phyloP scores from a whole-genome alignment of 192 early-diverging fungal species.

The Funneliformis mosseae region DNA sequence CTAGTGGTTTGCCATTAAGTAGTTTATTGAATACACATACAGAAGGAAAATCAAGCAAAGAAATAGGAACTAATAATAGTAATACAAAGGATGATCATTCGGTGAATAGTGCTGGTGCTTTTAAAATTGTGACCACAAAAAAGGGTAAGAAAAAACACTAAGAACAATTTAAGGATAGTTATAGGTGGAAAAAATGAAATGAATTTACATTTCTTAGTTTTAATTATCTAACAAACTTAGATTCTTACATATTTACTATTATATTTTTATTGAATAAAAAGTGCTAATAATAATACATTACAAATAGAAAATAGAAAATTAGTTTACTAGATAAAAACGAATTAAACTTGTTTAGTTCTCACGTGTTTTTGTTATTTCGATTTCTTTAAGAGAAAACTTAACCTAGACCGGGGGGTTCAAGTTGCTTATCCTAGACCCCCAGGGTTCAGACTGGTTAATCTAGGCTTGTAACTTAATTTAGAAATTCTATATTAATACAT shows the following conservation, averaged over 20 bases:
- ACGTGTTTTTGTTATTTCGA: too few species aligned
- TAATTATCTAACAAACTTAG: not conserved
- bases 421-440: too few species aligned
- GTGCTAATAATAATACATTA: too few species aligned
- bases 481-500: too few species aligned
- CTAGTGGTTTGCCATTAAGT: slow-evolving; percentile 42
- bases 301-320: too few species aligned
- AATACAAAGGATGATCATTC: slow-evolving; percentile 26
- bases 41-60: slow-evolving; percentile 36
- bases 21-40: slow-evolving; percentile 18
- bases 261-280: too few species aligned
- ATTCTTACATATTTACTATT: not conserved
- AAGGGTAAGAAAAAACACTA: slow-evolving; percentile 49
- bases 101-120: slow-evolving; percentile 31
- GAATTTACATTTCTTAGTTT: not conserved
- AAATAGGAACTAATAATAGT: slow-evolving; percentile 34
- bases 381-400: too few species aligned
- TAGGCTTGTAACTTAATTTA: too few species aligned
- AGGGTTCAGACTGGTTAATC: too few species aligned
- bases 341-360: too few species aligned
- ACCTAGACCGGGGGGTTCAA: too few species aligned
- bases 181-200: not conserved
- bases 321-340: too few species aligned
- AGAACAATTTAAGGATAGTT: not conserved
- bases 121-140: slow-evolving; percentile 48